Evolutionary conservation across 2,329 filamentous ascomycete genomes (phyloP).

Genomic region (Diplocarpon rosae): DNA sequence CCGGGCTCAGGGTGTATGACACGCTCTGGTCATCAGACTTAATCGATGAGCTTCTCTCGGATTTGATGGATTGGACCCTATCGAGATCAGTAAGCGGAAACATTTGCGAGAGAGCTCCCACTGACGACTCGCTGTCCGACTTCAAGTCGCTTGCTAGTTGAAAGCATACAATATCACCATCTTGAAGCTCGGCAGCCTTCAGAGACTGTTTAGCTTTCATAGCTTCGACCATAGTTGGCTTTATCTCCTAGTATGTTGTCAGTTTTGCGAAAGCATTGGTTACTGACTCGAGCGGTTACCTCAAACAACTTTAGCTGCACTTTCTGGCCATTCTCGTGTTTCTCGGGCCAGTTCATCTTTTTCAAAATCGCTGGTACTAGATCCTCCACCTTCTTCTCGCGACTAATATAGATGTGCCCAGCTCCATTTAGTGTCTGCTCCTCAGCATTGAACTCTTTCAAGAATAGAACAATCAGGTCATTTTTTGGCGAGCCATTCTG

Average conservation of each 20-base stretch:
- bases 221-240: constrained; percentile 90
- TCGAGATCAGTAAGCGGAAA: constrained; percentile 13
- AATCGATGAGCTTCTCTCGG: neutral
- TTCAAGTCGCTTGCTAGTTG: constrained; percentile 41
- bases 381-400: constrained; percentile 79
- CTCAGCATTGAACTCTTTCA: constrained; percentile 83
- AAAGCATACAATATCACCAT: constrained; percentile 95
- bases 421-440: constrained; percentile 65
- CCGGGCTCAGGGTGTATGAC: too few species aligned
- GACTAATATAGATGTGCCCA: constrained; percentile 77
- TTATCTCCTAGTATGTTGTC: constrained; percentile 59
- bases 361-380: constrained; percentile 66
- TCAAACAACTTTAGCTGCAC: constrained; percentile 66
- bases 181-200: constrained; percentile 85
- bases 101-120: constrained; percentile 3
- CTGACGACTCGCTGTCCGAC: constrained; percentile 18
- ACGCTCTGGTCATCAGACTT: too few species aligned
- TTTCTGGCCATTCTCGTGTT: constrained; percentile 51
- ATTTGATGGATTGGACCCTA: constrained; percentile 11
- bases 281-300: constrained; percentile 29
- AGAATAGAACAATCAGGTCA: constrained; percentile 68
- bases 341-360: constrained; percentile 78
- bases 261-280: neutral
- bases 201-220: constrained; percentile 88
- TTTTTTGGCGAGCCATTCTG: constrained; percentile 47